Evolutionary conservation across 2,329 filamentous ascomycete genomes (phyloP).

Genomic region (Teratosphaeria pseudoeucalypti): DNA sequence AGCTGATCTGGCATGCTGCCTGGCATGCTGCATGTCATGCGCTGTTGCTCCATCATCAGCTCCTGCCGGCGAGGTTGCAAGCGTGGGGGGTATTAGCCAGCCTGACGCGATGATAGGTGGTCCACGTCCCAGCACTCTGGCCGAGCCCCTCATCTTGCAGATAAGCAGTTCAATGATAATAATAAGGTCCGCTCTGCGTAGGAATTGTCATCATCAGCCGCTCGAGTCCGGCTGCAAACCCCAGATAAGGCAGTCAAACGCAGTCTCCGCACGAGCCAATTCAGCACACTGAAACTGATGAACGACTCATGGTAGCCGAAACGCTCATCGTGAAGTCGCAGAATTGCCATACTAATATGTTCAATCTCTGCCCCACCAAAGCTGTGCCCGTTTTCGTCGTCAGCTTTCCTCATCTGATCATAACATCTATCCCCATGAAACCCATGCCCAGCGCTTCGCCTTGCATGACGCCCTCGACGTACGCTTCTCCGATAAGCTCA

Average conservation of each 20-base stretch:
- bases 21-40: neutral
- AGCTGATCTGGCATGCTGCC: neutral
- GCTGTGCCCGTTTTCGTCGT: neutral
- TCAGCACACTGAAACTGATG: neutral
- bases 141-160: neutral
- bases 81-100: neutral
- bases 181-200: neutral
- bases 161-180: neutral
- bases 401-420: slow-evolving; percentile 9
- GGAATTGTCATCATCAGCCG: neutral
- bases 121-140: neutral
- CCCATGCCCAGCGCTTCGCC: slow-evolving; percentile 20
- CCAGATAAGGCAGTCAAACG: neutral
- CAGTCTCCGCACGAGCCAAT: neutral
- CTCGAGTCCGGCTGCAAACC: neutral
- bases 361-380: too few species aligned
- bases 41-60: neutral
- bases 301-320: neutral
- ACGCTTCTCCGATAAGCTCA: slow-evolving; percentile 23
- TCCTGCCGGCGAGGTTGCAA: neutral
- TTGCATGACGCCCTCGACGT: slow-evolving; percentile 25
- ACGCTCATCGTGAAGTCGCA: too few species aligned
- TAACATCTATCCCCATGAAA: slow-evolving; percentile 11
- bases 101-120: neutral
- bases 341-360: too few species aligned